Conservation (phyloP, 1,284 basidiomycete genomes). For the Macrocystidia cucumis region DNA sequence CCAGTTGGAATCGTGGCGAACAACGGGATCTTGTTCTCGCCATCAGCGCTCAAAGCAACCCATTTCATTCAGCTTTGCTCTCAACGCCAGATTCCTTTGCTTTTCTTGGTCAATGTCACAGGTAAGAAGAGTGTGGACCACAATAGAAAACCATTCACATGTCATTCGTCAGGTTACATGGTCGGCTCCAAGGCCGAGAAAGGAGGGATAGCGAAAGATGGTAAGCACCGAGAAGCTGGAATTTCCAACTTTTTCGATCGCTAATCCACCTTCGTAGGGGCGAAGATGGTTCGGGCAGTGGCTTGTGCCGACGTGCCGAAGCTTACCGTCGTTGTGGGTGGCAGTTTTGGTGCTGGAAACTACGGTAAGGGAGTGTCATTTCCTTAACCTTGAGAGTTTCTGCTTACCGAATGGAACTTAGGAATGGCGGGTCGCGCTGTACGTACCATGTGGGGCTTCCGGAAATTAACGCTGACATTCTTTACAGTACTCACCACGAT, state of each 20-base stretch:
- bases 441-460: conserved; percentile 20
- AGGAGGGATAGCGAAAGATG: conserved; percentile 96
- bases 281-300: conserved; percentile 96
- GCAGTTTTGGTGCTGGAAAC: conserved; percentile 92
- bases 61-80: conserved; percentile 95
- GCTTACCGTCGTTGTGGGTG: conserved; percentile 90
- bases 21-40: conserved; percentile 92
- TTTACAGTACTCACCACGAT: conserved; percentile 80
- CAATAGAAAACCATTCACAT: conserved; percentile 3
- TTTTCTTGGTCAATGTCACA: conserved; percentile 94
- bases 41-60: conserved; percentile 88
- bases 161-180: conserved; percentile 68
- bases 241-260: background rate
- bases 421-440: conserved; percentile 87
- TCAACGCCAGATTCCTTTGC: conserved; percentile 81
- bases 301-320: conserved; percentile 94
- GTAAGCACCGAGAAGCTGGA: conserved; percentile 27
- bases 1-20: conserved; percentile 88
- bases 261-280: conserved; percentile 26
- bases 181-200: conserved; percentile 91
- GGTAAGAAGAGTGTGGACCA: conserved; percentile 26
- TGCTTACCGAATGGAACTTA: conserved; percentile 22
- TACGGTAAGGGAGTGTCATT: conserved; percentile 55
- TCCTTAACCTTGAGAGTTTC: conserved; percentile 4
- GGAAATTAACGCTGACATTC: conserved; percentile 7